phyloP scores from a whole-genome alignment of 176 grass and related monocot genomes.

The Pontederia paniculata region DNA sequence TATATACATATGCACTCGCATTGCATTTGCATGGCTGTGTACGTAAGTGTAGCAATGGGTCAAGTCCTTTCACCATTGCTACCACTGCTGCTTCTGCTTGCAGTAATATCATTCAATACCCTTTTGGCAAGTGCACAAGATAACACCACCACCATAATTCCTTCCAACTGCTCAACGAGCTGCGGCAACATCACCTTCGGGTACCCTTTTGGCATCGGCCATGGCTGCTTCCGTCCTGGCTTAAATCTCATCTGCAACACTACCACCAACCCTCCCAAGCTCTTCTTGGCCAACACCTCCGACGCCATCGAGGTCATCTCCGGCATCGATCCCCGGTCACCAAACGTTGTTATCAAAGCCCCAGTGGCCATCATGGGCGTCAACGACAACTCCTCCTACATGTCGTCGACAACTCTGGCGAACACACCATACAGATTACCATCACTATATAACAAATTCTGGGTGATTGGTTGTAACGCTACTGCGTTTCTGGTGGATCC shows the following conservation, averaged over 20 bases:
- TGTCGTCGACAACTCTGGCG: not conserved
- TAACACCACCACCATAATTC: too few species aligned
- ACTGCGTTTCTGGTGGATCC: not conserved
- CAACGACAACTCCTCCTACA: not conserved
- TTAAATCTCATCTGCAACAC: too few species aligned
- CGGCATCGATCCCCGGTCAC: accelerated
- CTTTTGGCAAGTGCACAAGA: too few species aligned
- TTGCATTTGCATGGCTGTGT: too few species aligned
- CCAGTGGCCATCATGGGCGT: not conserved
- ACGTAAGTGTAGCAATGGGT: too few species aligned
- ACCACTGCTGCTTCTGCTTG: too few species aligned
- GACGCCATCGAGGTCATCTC: not conserved
- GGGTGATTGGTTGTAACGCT: not conserved
- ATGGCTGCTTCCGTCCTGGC: too few species aligned
- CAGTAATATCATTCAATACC: too few species aligned
- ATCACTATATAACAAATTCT: not conserved
- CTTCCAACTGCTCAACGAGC: conserved; percentile 4
- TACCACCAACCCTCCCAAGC: too few species aligned
- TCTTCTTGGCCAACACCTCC: too few species aligned
- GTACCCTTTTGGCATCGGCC: conserved; percentile 28
- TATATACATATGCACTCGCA: too few species aligned
- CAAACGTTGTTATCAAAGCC: not conserved
- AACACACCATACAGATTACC: not conserved
- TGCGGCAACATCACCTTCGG: conserved; percentile 8
- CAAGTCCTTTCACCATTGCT: too few species aligned